phyloP scores from a whole-genome alignment of 2,329 filamentous ascomycete species.

The Cercospora citrullina region DNA sequence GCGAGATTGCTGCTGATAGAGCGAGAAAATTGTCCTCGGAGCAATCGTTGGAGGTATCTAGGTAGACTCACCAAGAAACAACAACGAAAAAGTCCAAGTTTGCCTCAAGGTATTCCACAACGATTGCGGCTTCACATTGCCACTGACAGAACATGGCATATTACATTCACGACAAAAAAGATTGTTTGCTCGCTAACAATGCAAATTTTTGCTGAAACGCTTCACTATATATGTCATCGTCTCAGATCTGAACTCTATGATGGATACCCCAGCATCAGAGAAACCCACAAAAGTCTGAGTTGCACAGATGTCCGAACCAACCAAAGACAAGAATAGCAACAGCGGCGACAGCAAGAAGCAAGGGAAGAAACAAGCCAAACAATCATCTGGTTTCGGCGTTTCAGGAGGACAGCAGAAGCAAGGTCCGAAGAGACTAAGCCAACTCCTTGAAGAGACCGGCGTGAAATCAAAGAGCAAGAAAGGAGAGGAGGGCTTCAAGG shows the following conservation, averaged over 20 bases:
- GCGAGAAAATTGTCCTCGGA: constrained; percentile 59
- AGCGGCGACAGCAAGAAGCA: background rate
- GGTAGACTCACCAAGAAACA: too few species aligned
- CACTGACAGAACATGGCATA: background rate
- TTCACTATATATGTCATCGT: background rate
- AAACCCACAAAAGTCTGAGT: too few species aligned
- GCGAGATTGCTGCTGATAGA: constrained; percentile 81
- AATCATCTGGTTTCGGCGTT: background rate
- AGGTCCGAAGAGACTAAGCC: background rate
- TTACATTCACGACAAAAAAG: background rate
- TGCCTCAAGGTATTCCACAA: background rate
- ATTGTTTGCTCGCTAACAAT: background rate
- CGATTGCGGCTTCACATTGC: background rate
- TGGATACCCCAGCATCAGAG: background rate
- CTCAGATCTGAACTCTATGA: background rate
- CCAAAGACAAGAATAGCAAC: background rate
- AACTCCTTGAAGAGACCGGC: background rate
- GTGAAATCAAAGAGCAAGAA: background rate
- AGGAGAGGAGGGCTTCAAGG: constrained; percentile 1
- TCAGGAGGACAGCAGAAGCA: background rate
- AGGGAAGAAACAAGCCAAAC: background rate
- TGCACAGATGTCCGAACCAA: background rate
- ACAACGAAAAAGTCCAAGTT: too few species aligned
- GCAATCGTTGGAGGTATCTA: background rate
- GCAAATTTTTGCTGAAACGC: background rate